These are phyloP conservation scores for Solanum medicagineum DNA, from an alignment of 257 asterid species.

Conservation along the genomic window DNA sequence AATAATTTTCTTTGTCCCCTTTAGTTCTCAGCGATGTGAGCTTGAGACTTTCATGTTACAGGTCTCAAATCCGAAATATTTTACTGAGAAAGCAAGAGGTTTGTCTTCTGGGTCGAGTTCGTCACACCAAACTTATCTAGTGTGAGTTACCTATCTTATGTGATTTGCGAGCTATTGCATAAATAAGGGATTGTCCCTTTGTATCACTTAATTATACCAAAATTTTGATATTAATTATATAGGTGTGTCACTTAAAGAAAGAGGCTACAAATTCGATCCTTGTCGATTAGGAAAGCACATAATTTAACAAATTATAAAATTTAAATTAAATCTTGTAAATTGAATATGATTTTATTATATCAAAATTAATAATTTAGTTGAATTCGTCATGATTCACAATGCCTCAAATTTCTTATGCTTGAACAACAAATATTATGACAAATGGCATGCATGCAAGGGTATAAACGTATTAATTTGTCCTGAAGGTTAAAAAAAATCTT, in stretches of 20 bases:
- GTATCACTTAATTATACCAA: not conserved
- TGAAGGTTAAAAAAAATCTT: too few relatives aligned
- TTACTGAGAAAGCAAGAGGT: too few relatives aligned
- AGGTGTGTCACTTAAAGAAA: not conserved
- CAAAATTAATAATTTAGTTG: not conserved
- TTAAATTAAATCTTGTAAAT: not conserved
- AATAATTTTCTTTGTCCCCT: not conserved
- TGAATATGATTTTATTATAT: not conserved
- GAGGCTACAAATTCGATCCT: not conserved
- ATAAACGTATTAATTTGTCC: not conserved
- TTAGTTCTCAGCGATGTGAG: not conserved
- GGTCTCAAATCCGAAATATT: too few relatives aligned
- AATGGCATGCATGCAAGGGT: not conserved
- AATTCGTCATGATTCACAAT: not conserved
- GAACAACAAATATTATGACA: not conserved
- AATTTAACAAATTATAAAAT: not conserved
- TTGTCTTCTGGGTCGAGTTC: too few relatives aligned
- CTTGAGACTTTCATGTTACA: fast-evolving
- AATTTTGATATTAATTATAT: not conserved
- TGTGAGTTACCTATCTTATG: too few relatives aligned
- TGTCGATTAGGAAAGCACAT: not conserved
- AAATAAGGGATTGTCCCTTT: too few relatives aligned
- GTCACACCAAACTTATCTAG: too few relatives aligned
- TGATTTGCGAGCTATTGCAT: too few relatives aligned
- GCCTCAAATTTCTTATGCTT: not conserved